phyloP scores from a whole-genome alignment of 2,329 filamentous ascomycete species.

The Penicillium rolfsii region DNA sequence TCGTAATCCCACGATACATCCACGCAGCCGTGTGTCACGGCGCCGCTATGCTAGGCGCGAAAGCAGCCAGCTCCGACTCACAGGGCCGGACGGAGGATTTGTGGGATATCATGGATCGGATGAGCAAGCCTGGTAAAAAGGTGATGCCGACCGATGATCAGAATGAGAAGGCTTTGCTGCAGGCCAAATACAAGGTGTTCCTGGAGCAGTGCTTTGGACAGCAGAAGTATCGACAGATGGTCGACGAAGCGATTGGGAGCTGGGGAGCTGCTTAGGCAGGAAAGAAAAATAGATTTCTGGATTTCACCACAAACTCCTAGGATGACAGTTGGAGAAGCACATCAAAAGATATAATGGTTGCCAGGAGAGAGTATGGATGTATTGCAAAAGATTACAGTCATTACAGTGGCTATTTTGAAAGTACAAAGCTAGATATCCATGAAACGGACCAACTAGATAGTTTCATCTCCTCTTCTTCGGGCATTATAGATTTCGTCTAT shows the following conservation, averaged over 20 bases:
- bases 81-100: slow-evolving; percentile 81
- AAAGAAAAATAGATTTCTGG: background rate
- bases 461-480: too few species aligned
- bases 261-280: slow-evolving; percentile 41
- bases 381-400: slow-evolving; percentile 1
- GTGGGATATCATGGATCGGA: slow-evolving; percentile 96
- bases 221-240: slow-evolving; percentile 74
- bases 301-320: background rate
- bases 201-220: slow-evolving; percentile 88
- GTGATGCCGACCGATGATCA: slow-evolving; percentile 73
- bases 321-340: background rate
- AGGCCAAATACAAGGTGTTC: slow-evolving; percentile 95
- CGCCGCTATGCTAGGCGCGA: slow-evolving; percentile 97
- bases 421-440: too few species aligned
- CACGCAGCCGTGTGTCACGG: slow-evolving; percentile 95
- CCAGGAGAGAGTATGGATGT: background rate
- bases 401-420: slow-evolving; percentile 4
- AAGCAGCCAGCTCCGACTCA: slow-evolving; percentile 82
- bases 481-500: too few species aligned
- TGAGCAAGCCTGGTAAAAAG: slow-evolving; percentile 89
- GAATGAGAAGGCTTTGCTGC: slow-evolving; percentile 76
- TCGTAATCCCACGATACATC: slow-evolving; percentile 90
- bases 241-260: slow-evolving; percentile 64
- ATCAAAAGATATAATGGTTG: slow-evolving; percentile 1
- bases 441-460: too few species aligned